Evolutionary conservation across 805 yeast genomes (phyloP).

Genomic region (Zygoascus ofunaensis): DNA sequence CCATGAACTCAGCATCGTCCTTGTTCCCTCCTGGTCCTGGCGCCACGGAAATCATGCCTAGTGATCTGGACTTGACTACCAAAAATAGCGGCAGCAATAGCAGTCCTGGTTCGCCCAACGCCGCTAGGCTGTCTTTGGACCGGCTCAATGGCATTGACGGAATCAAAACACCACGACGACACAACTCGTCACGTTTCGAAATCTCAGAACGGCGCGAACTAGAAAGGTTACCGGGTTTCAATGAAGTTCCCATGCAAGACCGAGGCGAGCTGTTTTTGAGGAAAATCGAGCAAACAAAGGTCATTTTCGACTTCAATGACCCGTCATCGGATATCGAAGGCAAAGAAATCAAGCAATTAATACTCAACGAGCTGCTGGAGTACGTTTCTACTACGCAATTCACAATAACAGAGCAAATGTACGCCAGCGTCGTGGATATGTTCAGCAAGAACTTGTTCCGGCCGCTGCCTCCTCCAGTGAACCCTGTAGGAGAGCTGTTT

Average conservation of each 20-base stretch:
- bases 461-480: slow-evolving; percentile 97
- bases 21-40: slow-evolving; percentile 26
- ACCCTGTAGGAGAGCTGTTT: slow-evolving; percentile 90
- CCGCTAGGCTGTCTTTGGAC: slow-evolving; percentile 42
- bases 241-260: slow-evolving; percentile 79
- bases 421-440: slow-evolving; percentile 80
- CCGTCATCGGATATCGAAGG: slow-evolving; percentile 88
- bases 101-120: slow-evolving; percentile 24
- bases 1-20: slow-evolving; percentile 5
- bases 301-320: slow-evolving; percentile 88
- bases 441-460: slow-evolving; percentile 82
- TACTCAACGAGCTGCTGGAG: slow-evolving; percentile 82
- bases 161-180: slow-evolving; percentile 80
- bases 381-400: slow-evolving; percentile 77
- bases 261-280: slow-evolving; percentile 70
- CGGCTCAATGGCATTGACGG: slow-evolving; percentile 70
- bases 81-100: not conserved
- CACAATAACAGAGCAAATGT: slow-evolving; percentile 84
- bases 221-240: slow-evolving; percentile 74
- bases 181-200: slow-evolving; percentile 85
- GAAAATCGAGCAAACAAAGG: slow-evolving; percentile 89
- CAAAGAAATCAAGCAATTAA: slow-evolving; percentile 80
- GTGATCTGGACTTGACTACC: slow-evolving; percentile 22
- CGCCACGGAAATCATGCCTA: slow-evolving; percentile 30
- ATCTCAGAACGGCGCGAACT: slow-evolving; percentile 57